A percentile compares a stretch with the other conserved stretches of the same genome.
These are phyloP conservation scores for Artomyces pyxidatus DNA, from an alignment of 768 basidiomycete genomes.

Conservation along the genomic window DNA sequence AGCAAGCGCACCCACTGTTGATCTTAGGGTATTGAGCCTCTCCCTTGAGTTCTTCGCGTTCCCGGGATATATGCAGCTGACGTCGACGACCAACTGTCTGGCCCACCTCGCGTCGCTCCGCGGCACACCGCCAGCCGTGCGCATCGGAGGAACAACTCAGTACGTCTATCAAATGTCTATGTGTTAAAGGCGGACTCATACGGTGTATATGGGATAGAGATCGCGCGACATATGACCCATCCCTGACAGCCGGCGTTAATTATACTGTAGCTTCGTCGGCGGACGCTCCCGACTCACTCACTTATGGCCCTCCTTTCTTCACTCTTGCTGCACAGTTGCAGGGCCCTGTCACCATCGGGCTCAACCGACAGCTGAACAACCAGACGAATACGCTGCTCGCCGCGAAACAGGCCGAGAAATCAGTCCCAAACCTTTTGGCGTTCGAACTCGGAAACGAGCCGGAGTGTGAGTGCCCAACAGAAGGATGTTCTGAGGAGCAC, in stretches of 20 bases:
- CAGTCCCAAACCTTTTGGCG: conserved; percentile 27
- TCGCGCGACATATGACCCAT: conserved; percentile 30
- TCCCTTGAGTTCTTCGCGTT: conserved; percentile 34
- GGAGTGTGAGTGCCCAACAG: conserved; percentile 21
- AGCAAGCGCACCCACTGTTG: conserved; percentile 19
- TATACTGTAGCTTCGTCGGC: conserved; percentile 29
- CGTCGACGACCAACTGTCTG: conserved; percentile 27
- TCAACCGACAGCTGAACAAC: conserved; percentile 31
- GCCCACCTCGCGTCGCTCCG: conserved; percentile 24
- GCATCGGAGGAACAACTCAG: conserved; percentile 34
- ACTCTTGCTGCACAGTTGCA: conserved; percentile 24
- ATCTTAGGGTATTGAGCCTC: conserved; percentile 26
- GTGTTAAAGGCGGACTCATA: not conserved
- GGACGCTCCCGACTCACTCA: conserved; percentile 26
- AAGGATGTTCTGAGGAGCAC: not conserved
- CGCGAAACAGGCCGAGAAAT: conserved; percentile 23
- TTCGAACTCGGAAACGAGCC: conserved; percentile 33
- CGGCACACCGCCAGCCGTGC: conserved; percentile 25
- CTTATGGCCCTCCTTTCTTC: conserved; percentile 23
- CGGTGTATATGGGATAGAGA: conserved; percentile 25
- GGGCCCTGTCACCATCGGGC: conserved; percentile 29
- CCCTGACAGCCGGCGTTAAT: conserved; percentile 24
- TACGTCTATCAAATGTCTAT: conserved; percentile 5
- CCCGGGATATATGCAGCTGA: conserved; percentile 26
- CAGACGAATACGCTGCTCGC: conserved; percentile 26